Base-by-base conservation (phyloP, 2,329 filamentous ascomycete species). In the Aspergillus sp. region DNA sequence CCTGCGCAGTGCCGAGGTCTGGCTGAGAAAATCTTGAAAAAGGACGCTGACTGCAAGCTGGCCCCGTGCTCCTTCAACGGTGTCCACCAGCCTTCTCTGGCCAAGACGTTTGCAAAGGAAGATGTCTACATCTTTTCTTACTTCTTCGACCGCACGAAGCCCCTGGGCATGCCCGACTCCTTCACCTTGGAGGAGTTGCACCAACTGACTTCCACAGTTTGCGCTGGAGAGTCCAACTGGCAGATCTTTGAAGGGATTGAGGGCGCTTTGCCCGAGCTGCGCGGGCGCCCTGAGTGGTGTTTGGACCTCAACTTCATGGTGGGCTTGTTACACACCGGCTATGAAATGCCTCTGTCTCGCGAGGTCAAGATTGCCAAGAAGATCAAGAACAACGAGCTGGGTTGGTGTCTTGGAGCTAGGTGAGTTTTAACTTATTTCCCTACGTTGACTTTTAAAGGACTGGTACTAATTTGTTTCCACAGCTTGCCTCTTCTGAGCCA, bases 331-430 rank as follows among this genome's bases (percentile, higher is more conserved):
- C 90, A 97, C 69, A 95, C 89, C 5, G 93, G 93, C 3, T 98
- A 98, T 61, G 93, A 97, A 56, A 96, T 98, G 89, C 91, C 91
- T 4, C 84, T 97, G 58, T 88, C 95, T 55, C 81, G 94, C 33
- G 93, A 98, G 69, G 90, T 98, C 53, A 91, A 88, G 77, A 95
- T 96, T 63, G 93, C 91, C 47, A 98, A 98, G 86, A 95, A 96
- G 78, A 95, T 98, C 63, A 91, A 94, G 74, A 84, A 83, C 44
- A 96, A 96, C 67, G 94, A 98, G 73, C 72, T 98, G 59, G 93
- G 93, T 33, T 98, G 93, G 93, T 97, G 91, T 72, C 76, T 98
- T 61, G 93, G 93, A 67, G 93, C 93, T 53, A 95, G 89, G 88
- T 93, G 75, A 73, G 84, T 43, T 29, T 5, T 38, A n/a, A 13